Evolutionary conservation across 2,329 filamentous ascomycete genomes (phyloP).

Genomic region (Curvularia hawaiiensis): DNA sequence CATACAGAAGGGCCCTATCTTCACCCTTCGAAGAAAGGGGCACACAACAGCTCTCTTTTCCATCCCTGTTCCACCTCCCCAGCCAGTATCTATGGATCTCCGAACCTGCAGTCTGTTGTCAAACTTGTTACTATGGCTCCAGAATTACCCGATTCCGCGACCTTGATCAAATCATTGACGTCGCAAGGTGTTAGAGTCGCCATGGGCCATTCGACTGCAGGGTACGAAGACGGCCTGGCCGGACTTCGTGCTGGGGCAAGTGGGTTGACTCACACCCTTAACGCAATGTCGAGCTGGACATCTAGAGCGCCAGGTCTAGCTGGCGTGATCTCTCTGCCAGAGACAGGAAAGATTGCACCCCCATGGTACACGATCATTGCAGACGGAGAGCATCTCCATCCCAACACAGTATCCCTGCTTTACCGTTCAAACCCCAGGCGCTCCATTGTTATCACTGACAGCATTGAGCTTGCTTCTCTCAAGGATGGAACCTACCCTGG

Average conservation of each 20-base stretch:
- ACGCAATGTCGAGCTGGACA: constrained; percentile 59
- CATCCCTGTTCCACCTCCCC: constrained; percentile 44
- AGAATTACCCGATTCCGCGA: constrained; percentile 52
- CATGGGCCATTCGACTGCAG: constrained; percentile 58
- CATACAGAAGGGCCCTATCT: constrained; percentile 64
- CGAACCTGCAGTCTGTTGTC: constrained; percentile 48
- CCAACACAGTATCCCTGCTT: constrained; percentile 55
- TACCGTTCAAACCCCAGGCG: constrained; percentile 54
- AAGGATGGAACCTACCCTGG: constrained; percentile 58
- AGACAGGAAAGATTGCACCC: constrained; percentile 25
- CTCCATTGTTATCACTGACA: constrained; percentile 60
- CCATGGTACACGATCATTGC: constrained; percentile 61
- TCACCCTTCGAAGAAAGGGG: constrained; percentile 59
- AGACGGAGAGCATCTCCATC: constrained; percentile 61
- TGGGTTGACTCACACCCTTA: constrained; percentile 60
- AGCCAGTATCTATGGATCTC: constrained; percentile 53
- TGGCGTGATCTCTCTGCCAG: constrained; percentile 47
- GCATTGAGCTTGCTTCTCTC: constrained; percentile 60
- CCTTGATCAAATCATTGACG: constrained; percentile 51
- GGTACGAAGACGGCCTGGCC: constrained; percentile 52
- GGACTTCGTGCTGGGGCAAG: constrained; percentile 57
- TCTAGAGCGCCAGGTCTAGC: constrained; percentile 59
- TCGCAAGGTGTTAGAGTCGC: constrained; percentile 53
- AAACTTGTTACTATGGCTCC: constrained; percentile 61
- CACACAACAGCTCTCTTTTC: constrained; percentile 56